Base-by-base conservation (phyloP, 257 asterid species). In the Nicotiana tomentosiformis region DNA sequence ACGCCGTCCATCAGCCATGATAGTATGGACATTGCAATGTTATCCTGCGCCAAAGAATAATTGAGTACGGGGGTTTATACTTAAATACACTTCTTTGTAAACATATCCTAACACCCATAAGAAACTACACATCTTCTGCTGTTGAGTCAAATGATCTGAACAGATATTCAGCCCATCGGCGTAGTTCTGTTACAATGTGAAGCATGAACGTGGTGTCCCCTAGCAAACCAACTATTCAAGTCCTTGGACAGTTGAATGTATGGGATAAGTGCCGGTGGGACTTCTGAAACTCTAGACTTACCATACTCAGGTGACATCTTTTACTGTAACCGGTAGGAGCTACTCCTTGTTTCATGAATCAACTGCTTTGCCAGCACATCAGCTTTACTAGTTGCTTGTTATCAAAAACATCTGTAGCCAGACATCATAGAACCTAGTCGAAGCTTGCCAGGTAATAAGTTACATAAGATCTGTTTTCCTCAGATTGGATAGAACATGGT, bases 31-130 rank as follows among this genome's bases (percentile, higher is more conserved):
- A 91, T 88, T 84, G 90, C 91, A 87, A 77, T 51, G 64, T 76
- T 76, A 88, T 87, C 97, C 97, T 93, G 97, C 93, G 96, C 84
- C 93, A 93, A 93, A 93, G 89, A 92, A 92, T 90, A 88, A 88
- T 89, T 92, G 93, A 91, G 91, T 84, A 88, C 65, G 90, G 91
- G 89, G 89, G 88, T 83, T 87, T 81, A 89, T 84, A 86, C 92
- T 85, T 82, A 86, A 82, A 87, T 81, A 76, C 61, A 87, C 84
- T 78, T 86, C 80, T 82, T 81, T 81, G 77, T 82, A 87, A 88
- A 84, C 86, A 76, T 84, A 87, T 86, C 90, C 88, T 62, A 84
- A 87, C 85, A 85, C 86, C 93, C 92, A 88, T 77, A 61, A 83
- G 87, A 49, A 85, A 82, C 92, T 83, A 85, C 83, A 82, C 86